These are phyloP conservation scores for Hymenoscyphus salicellus DNA, from an alignment of 2,329 filamentous ascomycete species.

Conservation along the genomic window DNA sequence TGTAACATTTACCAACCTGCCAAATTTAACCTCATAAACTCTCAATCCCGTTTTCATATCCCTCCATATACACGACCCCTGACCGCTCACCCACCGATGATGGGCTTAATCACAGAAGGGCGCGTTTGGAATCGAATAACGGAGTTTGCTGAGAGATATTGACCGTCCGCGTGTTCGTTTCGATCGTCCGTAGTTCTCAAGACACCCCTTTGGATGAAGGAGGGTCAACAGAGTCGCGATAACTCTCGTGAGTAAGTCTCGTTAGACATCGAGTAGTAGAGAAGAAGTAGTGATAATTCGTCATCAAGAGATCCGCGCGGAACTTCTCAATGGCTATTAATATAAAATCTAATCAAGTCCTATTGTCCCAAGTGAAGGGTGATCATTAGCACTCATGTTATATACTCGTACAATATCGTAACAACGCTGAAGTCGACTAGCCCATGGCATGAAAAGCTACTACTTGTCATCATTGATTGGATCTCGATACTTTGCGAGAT, in stretches of 20 bases:
- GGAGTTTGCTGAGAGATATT: background rate
- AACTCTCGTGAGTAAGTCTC: slow-evolving; percentile 3
- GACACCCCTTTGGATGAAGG: background rate
- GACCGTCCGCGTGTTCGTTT: background rate
- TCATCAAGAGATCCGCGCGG: background rate
- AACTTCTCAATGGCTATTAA: background rate
- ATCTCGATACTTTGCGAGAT: slow-evolving; percentile 14
- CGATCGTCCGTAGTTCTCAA: background rate
- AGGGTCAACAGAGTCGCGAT: background rate
- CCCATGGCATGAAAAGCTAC: slow-evolving; percentile 5
- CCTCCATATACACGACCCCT: background rate
- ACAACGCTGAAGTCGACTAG: slow-evolving; percentile 2
- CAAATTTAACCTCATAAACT: background rate
- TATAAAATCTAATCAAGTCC: slow-evolving; percentile 31
- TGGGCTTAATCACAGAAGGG: background rate
- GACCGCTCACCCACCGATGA: background rate
- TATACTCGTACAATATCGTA: slow-evolving; percentile 13
- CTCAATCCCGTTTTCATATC: background rate
- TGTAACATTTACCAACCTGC: background rate
- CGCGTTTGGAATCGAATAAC: background rate
- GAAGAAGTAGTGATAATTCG: slow-evolving; percentile 1
- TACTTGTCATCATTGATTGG: slow-evolving; percentile 21
- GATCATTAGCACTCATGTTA: slow-evolving; percentile 27
- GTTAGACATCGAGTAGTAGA: slow-evolving; percentile 1
- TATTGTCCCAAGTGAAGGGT: slow-evolving; percentile 25